phyloP scores from a whole-genome alignment of 495 filamentous ascomycete species.

The Neurospora sp. region DNA sequence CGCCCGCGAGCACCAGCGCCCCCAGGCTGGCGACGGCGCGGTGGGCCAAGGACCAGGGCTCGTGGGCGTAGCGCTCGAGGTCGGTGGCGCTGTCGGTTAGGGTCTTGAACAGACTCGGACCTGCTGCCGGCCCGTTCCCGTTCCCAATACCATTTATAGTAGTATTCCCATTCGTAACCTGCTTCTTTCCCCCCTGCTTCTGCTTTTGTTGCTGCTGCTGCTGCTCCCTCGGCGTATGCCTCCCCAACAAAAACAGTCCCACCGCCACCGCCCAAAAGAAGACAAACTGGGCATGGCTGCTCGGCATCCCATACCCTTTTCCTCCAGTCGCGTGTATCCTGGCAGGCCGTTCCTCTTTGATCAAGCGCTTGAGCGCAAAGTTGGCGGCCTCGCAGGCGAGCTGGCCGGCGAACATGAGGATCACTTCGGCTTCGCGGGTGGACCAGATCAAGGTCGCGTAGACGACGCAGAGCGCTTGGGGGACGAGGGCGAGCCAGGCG shows the following conservation, averaged over 20 bases:
- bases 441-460: conserved; percentile 86
- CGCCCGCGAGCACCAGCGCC: conserved; percentile 49
- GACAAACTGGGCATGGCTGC: conserved; percentile 90
- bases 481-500: conserved; percentile 87
- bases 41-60: conserved; percentile 46
- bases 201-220: not conserved
- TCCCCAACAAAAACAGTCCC: conserved; percentile 67
- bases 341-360: conserved; percentile 82
- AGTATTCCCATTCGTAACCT: not conserved
- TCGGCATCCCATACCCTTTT: conserved; percentile 99
- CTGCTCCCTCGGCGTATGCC: conserved; percentile 49
- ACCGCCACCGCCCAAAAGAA: conserved; percentile 80
- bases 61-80: conserved; percentile 27
- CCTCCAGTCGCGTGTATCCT: conserved; percentile 57
- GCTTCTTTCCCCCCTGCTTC: not conserved
- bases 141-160: not conserved
- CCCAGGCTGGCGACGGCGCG: conserved; percentile 46
- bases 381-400: conserved; percentile 91
- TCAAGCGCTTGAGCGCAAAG: conserved; percentile 75
- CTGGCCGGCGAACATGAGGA: conserved; percentile 86
- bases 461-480: conserved; percentile 79
- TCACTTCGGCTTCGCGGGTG: conserved; percentile 80
- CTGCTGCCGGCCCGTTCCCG: not conserved
- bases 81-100: conserved; percentile 7
- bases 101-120: not conserved